Conservation (phyloP, 768 basidiomycete genomes). For the Boletales sp. region DNA sequence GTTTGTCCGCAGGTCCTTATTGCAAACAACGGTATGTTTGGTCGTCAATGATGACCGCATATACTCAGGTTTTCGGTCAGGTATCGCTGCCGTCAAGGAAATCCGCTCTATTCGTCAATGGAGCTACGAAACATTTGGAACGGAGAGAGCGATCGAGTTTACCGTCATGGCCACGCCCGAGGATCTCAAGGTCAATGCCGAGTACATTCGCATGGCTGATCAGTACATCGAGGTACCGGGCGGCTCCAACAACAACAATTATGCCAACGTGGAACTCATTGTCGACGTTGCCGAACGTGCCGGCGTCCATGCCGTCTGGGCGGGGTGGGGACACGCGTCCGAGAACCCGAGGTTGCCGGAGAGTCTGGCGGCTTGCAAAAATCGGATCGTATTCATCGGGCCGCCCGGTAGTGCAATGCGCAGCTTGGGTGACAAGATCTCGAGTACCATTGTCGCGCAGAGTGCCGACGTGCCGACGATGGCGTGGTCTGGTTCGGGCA, state of each 20-base stretch:
- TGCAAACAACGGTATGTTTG: constrained; percentile 84
- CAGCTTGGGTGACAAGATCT: constrained; percentile 98
- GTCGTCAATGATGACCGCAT: constrained; percentile 5
- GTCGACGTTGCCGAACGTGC: constrained; percentile 96
- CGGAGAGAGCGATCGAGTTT: constrained; percentile 94
- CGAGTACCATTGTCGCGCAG: constrained; percentile 98
- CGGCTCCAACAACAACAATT: constrained; percentile 98
- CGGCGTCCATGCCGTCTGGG: constrained; percentile 99
- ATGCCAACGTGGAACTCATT: constrained; percentile 98
- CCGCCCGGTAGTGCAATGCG: constrained; percentile 99
- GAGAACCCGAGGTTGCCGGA: constrained; percentile 98
- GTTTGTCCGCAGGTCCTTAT: constrained; percentile 74
- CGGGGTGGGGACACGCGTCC: constrained; percentile 99
- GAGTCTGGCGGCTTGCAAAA: constrained; percentile 83
- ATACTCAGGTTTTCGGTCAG: constrained; percentile 38
- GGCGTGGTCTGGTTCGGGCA: constrained; percentile 97
- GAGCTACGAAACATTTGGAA: constrained; percentile 99
- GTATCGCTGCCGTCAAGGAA: constrained; percentile 99
- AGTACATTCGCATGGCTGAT: constrained; percentile 99
- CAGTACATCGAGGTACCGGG: constrained; percentile 98
- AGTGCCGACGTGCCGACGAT: constrained; percentile 95
- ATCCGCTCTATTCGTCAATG: constrained; percentile 98
- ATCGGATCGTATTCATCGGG: constrained; percentile 98
- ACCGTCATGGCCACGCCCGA: constrained; percentile 99
- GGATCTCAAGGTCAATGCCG: constrained; percentile 97